Evolutionary conservation across 2,329 filamentous ascomycete species (phyloP), one percentile per base, ranked within the genome.

Genomic region (Sordariomycetes sp.): DNA sequence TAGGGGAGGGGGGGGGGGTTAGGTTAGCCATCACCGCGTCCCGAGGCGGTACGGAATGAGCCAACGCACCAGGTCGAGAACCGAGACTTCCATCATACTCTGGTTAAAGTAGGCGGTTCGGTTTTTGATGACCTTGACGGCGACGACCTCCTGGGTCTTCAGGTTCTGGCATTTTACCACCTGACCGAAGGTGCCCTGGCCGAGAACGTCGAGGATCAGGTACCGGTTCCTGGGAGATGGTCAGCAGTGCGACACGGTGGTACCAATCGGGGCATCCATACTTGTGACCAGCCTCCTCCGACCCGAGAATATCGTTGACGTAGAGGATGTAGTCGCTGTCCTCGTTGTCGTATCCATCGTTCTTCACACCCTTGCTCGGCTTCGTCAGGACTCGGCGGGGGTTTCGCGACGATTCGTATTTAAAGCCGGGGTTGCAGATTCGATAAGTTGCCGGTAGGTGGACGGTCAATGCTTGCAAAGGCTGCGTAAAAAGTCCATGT

Each of bases 51-150:
- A 62, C 52, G 53, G 10, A 58, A 7, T 22, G 25, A 22, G n/a
- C 51, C 34, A 22, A 64, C 82, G 59, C 78, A 95, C 90, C 78
- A 99, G 69, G 71, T 99, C 94, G 59, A 99, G 78, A 25, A 99
- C 94, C 1, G 94, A 99, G 35, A 99, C 94, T 69, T 99, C 94
- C 94, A 99, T 99, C 94, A 99, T 99, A 71, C 94, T 97, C 72
- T 99, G 94, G 68, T 99, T 99, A 76, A 99, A 99, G 71, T 99
- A 99, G 42, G 94, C 94, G 1, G 94, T 99, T 65, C 92, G 86
- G 72, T 99, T 99, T 75, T 99, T 99, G 74, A 99, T 94, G 57
- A 99, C 94, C 74, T 99, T 99, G 63, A 99, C 94, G 3, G 94
- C 94, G 52, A 99, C 94, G 45, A 99, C 94, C 72, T 99, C 94